Conservation (phyloP, 2,329 filamentous ascomycete genomes). For the Emericellopsis atlantica region DNA sequence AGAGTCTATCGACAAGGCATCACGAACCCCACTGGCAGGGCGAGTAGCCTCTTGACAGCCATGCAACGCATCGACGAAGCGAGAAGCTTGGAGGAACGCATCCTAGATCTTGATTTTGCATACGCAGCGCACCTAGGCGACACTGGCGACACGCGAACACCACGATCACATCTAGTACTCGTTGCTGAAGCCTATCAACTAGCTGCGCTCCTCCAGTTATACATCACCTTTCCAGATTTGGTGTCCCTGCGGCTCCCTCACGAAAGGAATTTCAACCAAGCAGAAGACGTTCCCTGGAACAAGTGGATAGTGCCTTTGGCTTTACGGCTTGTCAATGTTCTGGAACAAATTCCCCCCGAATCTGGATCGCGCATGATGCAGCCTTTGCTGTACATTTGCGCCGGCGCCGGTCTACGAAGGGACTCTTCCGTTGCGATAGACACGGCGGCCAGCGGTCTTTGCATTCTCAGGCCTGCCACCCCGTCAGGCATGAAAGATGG, state of each 20-base stretch:
- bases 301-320: slow-evolving; percentile 22
- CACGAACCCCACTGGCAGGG: slow-evolving; percentile 8
- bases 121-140: slow-evolving; percentile 6
- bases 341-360: slow-evolving; percentile 19
- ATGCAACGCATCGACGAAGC: slow-evolving; percentile 19
- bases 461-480: neutral
- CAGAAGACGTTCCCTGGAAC: slow-evolving; percentile 15
- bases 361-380: slow-evolving; percentile 23
- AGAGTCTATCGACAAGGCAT: slow-evolving; percentile 16
- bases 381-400: slow-evolving; percentile 21
- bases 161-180: slow-evolving; percentile 15
- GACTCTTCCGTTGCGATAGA: slow-evolving; percentile 3
- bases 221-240: slow-evolving; percentile 23
- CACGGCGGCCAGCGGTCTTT: neutral
- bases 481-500: slow-evolving; percentile 4
- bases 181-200: slow-evolving; percentile 24
- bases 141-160: slow-evolving; percentile 14
- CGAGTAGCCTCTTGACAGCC: slow-evolving; percentile 10
- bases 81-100: slow-evolving; percentile 17
- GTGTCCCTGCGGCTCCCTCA: slow-evolving; percentile 14
- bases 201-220: slow-evolving; percentile 22
- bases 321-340: slow-evolving; percentile 16
- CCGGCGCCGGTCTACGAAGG: slow-evolving; percentile 19
- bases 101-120: slow-evolving; percentile 16
- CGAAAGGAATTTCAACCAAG: slow-evolving; percentile 3